phyloP scores from a whole-genome alignment of 805 yeast genomes.

The Priceomyces haplophilus region DNA sequence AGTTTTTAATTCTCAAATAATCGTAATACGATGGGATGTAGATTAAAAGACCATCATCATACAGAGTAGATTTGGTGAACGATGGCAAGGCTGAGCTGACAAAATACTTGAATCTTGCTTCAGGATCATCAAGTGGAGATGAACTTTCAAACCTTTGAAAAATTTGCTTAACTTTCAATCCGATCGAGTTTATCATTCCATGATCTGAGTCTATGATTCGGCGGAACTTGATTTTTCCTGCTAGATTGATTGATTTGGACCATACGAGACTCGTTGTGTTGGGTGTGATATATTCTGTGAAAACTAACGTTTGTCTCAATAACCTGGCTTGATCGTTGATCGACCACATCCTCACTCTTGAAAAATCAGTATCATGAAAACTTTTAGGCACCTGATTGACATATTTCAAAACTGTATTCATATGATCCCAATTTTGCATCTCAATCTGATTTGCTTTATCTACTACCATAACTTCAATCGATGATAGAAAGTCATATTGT shows the following conservation, averaged over 20 bases:
- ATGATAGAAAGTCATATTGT: conserved; percentile 79
- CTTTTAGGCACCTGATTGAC: conserved; percentile 75
- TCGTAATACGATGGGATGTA: conserved; percentile 87
- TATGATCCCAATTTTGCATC: conserved; percentile 92
- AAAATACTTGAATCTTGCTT: conserved; percentile 78
- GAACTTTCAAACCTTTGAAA: conserved; percentile 66
- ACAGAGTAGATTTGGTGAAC: conserved; percentile 55
- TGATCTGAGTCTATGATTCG: conserved; percentile 40
- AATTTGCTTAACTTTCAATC: conserved; percentile 61
- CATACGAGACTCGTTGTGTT: conserved; percentile 62
- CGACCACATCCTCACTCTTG: conserved; percentile 88
- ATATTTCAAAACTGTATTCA: conserved; percentile 60
- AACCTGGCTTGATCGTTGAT: conserved; percentile 74
- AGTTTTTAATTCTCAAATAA: conserved; percentile 72
- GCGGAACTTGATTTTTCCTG: conserved; percentile 60
- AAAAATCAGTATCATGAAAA: conserved; percentile 80
- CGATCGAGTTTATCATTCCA: conserved; percentile 62
- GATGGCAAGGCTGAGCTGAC: conserved; percentile 71
- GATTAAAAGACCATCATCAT: conserved; percentile 72
- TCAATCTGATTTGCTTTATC: conserved; percentile 85
- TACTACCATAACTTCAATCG: conserved; percentile 76
- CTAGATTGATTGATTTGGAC: conserved; percentile 49
- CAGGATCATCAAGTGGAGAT: conserved; percentile 66
- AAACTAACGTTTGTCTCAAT: conserved; percentile 74
- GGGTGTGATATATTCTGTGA: conserved; percentile 78